These are phyloP conservation scores for Ilyonectria sp. DNA, from an alignment of 2,329 filamentous ascomycete genomes.

Conservation along the genomic window DNA sequence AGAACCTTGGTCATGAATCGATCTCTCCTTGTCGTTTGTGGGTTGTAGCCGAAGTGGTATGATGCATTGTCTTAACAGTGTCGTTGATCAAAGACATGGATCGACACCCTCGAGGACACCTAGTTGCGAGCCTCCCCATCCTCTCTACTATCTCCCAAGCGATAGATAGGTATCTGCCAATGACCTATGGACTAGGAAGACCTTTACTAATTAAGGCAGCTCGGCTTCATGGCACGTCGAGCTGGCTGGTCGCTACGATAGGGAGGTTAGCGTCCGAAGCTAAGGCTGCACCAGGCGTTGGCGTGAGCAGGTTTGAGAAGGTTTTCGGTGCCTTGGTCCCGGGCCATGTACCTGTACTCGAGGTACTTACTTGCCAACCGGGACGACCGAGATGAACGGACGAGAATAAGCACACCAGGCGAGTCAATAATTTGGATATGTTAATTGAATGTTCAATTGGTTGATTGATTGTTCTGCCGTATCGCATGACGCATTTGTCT, in stretches of 20 bases:
- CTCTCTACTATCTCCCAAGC: neutral
- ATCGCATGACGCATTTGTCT: neutral
- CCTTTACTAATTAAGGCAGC: neutral
- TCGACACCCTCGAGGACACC: neutral
- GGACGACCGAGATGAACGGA: neutral
- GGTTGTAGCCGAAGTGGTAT: too few relatives aligned
- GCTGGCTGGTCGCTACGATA: neutral
- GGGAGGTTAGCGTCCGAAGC: neutral
- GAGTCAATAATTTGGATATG: neutral
- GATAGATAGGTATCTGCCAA: neutral
- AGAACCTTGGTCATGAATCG: neutral
- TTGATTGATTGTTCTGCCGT: slow-evolving; percentile 1
- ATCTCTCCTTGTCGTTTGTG: neutral
- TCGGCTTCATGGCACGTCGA: neutral
- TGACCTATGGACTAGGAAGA: neutral
- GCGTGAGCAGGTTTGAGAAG: slow-evolving; percentile 66
- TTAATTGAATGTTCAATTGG: neutral
- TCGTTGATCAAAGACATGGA: neutral
- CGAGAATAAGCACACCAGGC: neutral
- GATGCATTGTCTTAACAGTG: neutral
- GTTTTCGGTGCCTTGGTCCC: slow-evolving; percentile 54
- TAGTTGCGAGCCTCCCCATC: neutral
- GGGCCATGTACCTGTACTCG: slow-evolving; percentile 55
- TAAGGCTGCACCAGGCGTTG: slow-evolving; percentile 20
- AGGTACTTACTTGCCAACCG: slow-evolving; percentile 33